Percentiles rank a stretch among this genome's conserved stretches.
Evolutionary conservation across 768 basidiomycete species (phyloP).

Genomic region (Xerocomus brunneocitrinus): DNA sequence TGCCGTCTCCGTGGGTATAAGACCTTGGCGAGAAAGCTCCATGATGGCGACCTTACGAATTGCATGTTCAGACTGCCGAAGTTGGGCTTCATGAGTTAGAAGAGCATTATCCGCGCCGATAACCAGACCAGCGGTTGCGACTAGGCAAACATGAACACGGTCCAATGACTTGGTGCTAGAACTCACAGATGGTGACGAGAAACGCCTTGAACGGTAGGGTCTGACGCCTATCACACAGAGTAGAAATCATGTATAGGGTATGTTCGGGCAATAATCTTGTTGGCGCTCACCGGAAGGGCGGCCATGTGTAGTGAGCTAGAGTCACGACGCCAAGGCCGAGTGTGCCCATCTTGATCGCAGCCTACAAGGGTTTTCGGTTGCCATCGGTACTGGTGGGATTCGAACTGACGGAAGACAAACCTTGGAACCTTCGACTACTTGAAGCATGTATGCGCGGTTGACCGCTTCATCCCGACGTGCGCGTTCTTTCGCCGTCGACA

Average conservation of each 20-base stretch:
- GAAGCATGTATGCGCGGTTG: constrained; percentile 54
- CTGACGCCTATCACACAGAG: constrained; percentile 51
- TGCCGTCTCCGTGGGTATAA: constrained; percentile 78
- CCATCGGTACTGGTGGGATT: neutral
- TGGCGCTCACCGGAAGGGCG: constrained; percentile 55
- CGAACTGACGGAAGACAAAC: constrained; percentile 33
- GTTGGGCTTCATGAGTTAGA: constrained; percentile 59
- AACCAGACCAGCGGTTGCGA: constrained; percentile 63
- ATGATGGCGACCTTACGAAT: constrained; percentile 70
- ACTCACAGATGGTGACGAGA: constrained; percentile 66
- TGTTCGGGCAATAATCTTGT: neutral
- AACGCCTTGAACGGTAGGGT: constrained; percentile 80
- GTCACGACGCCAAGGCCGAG: constrained; percentile 58
- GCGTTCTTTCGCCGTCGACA: constrained; percentile 27
- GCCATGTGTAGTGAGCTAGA: constrained; percentile 68
- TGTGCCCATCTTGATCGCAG: constrained; percentile 47
- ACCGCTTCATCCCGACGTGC: constrained; percentile 49
- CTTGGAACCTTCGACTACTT: constrained; percentile 53
- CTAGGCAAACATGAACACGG: constrained; percentile 30
- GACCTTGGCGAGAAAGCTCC: constrained; percentile 68
- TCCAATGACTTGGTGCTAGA: neutral
- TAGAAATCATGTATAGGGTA: neutral
- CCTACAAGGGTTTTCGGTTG: constrained; percentile 32
- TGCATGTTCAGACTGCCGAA: constrained; percentile 62
- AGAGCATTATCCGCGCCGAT: constrained; percentile 76